Base-by-base conservation (phyloP, 345 rosid genomes). In the Corymbia maculata region DNA sequence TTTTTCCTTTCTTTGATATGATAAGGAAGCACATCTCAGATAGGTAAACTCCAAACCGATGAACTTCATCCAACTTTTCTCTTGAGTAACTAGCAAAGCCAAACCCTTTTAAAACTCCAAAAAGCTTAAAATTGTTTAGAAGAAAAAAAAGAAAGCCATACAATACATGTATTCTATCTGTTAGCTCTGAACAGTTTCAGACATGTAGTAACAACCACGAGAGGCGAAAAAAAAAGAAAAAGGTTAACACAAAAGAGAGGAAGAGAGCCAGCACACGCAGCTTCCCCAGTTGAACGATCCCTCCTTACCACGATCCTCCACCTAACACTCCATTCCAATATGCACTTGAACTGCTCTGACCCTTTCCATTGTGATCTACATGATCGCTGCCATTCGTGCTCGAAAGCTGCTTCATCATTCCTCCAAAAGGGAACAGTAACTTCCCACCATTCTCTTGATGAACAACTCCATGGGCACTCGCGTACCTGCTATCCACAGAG, bases 281-380 rank as follows among this genome's bases (percentile, higher is more conserved):
- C 49, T 17, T 75, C 49, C 49, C 82, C 49, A 19, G 82, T 36
- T 75, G 82, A 75, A 75, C 47, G 82, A 17, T 36, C 49, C 82
- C 82, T 85, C 88, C 91, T 93, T 94, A 95, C 99, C 98, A 97
- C 90, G 99, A 94, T 92, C 99, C 97, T 88, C 99, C 99, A 86
- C 96, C 97, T 88, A 97, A 91, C 96, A 96, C 95, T 86, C 99
- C 98, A 92, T 95, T 94, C 99, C 99, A 97, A 89, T 94, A 97
- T 24, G 97, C 99, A 86, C 91, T 87, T 47, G 98, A 92, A 26
- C 92, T 94, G 86, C 91, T 91, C 86, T 91, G 95, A 85, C 90
- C 91, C 89, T 91, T 93, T n/a, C 75, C 53, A 22, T 66, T 26
- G 53, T 95, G 91, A 87, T 90, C 88, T 87, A 70, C 82, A 36